Percentiles rank a stretch among this genome's conserved stretches.
These are phyloP conservation scores for Tetrapisispora namnaoensis DNA, from an alignment of 805 yeast species.

Conservation along the genomic window DNA sequence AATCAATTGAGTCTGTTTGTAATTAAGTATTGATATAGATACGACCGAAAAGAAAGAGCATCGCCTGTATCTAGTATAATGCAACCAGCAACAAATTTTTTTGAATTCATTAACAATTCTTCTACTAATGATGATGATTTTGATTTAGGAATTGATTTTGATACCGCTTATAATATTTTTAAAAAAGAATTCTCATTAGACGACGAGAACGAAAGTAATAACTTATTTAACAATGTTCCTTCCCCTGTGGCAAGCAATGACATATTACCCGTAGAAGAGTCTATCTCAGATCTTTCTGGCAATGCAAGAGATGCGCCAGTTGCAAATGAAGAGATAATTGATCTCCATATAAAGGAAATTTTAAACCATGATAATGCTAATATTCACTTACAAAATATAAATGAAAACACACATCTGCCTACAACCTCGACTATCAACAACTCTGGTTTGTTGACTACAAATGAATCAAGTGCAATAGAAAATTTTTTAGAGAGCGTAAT, in stretches of 20 bases:
- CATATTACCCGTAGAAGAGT: neutral
- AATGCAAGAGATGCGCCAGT: neutral
- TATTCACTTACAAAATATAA: neutral
- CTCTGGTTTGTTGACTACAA: slow-evolving; percentile 16
- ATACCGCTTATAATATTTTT: slow-evolving; percentile 4
- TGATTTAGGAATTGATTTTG: slow-evolving; percentile 5
- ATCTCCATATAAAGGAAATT: slow-evolving; percentile 1
- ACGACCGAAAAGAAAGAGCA: neutral
- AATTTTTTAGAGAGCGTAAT: slow-evolving; percentile 24
- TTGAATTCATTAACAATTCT: neutral
- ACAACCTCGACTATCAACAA: neutral
- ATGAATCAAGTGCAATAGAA: slow-evolving; percentile 28
- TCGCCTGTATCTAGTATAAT: neutral
- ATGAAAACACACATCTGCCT: neutral
- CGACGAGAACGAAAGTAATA: neutral
- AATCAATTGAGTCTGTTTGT: neutral
- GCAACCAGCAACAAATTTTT: neutral
- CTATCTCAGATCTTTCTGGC: neutral
- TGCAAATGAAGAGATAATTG: neutral
- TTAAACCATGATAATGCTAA: neutral
- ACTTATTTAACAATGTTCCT: neutral
- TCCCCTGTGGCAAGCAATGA: neutral
- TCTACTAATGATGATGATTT: slow-evolving; percentile 1
- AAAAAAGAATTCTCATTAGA: slow-evolving; percentile 1
- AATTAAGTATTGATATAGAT: neutral